Evolutionary conservation across 768 basidiomycete genomes (phyloP).

Genomic region (Termitomyces sp.): DNA sequence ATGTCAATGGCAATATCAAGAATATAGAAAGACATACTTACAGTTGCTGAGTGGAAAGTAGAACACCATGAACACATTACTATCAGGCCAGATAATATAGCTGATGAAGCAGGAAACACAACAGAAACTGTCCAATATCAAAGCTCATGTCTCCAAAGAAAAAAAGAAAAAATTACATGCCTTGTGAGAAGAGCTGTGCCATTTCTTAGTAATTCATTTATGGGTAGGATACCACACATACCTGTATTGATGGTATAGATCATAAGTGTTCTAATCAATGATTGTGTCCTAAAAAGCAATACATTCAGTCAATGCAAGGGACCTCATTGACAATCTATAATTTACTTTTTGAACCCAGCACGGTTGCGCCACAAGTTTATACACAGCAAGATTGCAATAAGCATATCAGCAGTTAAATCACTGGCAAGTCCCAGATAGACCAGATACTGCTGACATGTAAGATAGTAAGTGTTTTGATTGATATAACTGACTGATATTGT

Average conservation of each 20-base stretch:
- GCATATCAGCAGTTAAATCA: neutral
- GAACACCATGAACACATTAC: neutral
- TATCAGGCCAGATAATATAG: neutral
- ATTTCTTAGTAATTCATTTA: no score
- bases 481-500: neutral
- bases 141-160: no score
- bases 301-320: no score
- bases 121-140: neutral
- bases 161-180: neutral
- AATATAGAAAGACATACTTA: neutral
- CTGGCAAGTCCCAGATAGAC: neutral
- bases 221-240: neutral
- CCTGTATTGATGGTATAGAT: neutral
- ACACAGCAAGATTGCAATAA: neutral
- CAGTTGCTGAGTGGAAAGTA: neutral
- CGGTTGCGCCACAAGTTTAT: neutral
- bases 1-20: no score
- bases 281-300: neutral
- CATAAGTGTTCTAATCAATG: neutral
- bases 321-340: neutral
- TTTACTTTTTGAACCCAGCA: neutral
- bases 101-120: neutral
- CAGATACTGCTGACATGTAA: neutral
- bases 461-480: no score
- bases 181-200: neutral